These are phyloP conservation scores for Rhododendron griersonianum DNA, from an alignment of 148 eudicot genomes.

Conservation along the genomic window DNA sequence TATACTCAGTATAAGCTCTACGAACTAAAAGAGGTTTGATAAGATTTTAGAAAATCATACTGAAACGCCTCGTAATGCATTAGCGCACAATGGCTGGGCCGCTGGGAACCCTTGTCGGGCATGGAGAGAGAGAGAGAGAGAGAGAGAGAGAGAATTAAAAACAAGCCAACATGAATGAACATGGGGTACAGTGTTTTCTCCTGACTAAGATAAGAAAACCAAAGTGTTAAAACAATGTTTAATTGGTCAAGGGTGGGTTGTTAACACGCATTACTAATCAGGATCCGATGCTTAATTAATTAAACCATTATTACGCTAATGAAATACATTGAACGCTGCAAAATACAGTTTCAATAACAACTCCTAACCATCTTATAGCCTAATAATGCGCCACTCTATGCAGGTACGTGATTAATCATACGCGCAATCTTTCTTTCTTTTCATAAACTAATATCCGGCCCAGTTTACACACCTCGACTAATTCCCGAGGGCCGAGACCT, in stretches of 20 bases:
- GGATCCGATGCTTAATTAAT: background rate
- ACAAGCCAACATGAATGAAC: background rate
- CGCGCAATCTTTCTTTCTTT: background rate
- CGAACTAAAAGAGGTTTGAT: background rate
- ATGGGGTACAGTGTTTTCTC: background rate
- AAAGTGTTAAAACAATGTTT: background rate
- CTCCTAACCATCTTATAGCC: background rate
- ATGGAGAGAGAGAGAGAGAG: constrained; percentile 1
- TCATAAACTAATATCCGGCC: too few relatives aligned
- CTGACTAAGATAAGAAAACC: background rate
- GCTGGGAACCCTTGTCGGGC: background rate
- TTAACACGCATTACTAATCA: background rate
- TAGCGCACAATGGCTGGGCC: background rate
- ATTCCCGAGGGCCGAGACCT: too few relatives aligned
- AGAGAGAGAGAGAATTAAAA: background rate
- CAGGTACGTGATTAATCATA: background rate
- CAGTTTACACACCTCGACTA: too few relatives aligned
- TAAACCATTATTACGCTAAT: background rate
- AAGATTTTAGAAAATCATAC: background rate
- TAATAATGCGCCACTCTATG: background rate
- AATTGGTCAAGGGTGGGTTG: background rate
- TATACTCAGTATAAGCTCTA: background rate
- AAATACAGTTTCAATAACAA: background rate
- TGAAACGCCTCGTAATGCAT: background rate
- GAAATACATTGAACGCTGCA: background rate